Conservation (phyloP, 148 eudicot genomes). For the Silene conica region DNA sequence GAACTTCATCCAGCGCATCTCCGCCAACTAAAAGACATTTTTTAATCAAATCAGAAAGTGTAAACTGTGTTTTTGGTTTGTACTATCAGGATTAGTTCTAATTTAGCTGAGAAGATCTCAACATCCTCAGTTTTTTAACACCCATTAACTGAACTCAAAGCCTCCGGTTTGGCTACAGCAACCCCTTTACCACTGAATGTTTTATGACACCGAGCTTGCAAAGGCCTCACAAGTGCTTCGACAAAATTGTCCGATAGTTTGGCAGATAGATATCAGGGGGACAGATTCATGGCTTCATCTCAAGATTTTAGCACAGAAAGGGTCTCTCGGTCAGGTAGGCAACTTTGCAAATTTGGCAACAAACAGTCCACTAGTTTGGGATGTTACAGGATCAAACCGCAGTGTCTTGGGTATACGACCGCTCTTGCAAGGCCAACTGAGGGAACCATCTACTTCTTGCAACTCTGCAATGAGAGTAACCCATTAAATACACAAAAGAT, state of each 20-base stretch:
- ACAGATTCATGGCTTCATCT: background rate
- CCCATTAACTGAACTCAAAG: background rate
- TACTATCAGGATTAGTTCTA: background rate
- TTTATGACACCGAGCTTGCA: background rate
- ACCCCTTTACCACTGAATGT: background rate
- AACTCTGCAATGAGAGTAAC: constrained; percentile 46
- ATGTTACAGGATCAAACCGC: constrained; percentile 85
- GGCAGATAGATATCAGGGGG: background rate
- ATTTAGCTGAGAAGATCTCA: background rate
- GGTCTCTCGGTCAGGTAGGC: constrained; percentile 3
- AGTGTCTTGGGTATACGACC: constrained; percentile 65
- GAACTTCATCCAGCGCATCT: background rate
- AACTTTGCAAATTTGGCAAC: constrained; percentile 64
- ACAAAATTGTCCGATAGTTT: background rate
- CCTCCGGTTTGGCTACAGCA: background rate
- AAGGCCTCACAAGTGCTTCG: background rate
- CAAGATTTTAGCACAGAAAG: background rate
- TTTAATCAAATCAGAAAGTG: background rate
- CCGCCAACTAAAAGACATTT: background rate
- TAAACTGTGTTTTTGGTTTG: background rate
- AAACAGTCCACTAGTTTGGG: constrained; percentile 71
- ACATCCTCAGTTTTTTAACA: background rate
- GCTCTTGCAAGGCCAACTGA: constrained; percentile 77
- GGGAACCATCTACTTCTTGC: constrained; percentile 60
- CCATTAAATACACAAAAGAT: background rate